phyloP scores from a whole-genome alignment of 73 alveolate genomes.

The Paramecium caudatum region DNA sequence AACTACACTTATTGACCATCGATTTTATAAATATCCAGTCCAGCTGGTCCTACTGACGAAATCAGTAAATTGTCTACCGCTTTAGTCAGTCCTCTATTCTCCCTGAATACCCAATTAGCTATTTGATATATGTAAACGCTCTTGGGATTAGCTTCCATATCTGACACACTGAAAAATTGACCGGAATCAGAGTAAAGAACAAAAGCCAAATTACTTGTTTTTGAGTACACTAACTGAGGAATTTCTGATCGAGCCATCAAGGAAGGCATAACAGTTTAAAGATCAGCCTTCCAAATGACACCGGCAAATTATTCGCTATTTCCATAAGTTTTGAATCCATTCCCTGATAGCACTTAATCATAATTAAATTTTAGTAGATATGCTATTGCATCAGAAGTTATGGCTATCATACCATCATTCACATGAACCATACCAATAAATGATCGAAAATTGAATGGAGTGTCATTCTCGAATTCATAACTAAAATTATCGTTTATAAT shows the following conservation, averaged over 20 bases:
- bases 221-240: conserved; percentile 18
- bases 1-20: background rate
- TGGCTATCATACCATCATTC: conserved; percentile 64
- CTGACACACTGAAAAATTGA: background rate
- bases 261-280: background rate
- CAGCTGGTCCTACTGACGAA: conserved; percentile 45
- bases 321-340: conserved; percentile 31
- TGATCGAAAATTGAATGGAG: conserved; percentile 65
- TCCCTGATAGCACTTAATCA: background rate
- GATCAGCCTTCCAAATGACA: conserved; percentile 24
- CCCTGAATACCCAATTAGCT: background rate
- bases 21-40: conserved; percentile 19
- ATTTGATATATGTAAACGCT: background rate
- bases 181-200: background rate
- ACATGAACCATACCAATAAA: conserved; percentile 65
- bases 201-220: conserved; percentile 34
- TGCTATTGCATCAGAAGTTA: conserved; percentile 31
- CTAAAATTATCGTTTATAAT: too few species aligned
- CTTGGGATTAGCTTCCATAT: background rate
- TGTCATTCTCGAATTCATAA: conserved; percentile 46
- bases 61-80: conserved; percentile 5
- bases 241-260: background rate
- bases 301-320: conserved; percentile 49
- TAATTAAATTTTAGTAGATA: conserved; percentile 12
- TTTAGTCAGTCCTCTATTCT: conserved; percentile 58